Evolutionary conservation across 1,284 basidiomycete species (phyloP).

Genomic region (Trichosporon asahii): DNA sequence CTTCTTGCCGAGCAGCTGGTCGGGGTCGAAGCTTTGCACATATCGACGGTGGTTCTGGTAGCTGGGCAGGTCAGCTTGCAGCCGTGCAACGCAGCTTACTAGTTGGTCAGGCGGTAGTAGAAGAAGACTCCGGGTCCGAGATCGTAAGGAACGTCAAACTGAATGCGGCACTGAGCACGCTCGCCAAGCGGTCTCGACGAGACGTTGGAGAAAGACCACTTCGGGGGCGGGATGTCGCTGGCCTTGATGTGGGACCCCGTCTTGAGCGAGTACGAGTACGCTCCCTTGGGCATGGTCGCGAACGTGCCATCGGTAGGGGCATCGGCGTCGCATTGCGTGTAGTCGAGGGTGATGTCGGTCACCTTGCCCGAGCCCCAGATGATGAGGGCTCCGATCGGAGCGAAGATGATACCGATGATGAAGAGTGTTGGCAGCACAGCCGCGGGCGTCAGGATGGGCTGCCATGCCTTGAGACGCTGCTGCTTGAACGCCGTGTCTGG

Average conservation of each 20-base stretch:
- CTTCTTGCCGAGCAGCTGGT: slow-evolving; percentile 76
- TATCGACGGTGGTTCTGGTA: slow-evolving; percentile 99
- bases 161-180: slow-evolving; percentile 66
- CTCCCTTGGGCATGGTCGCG: slow-evolving; percentile 60
- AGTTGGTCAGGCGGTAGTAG: slow-evolving; percentile 96
- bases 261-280: slow-evolving; percentile 55
- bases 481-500: slow-evolving; percentile 97
- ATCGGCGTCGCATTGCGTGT: slow-evolving; percentile 78
- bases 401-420: slow-evolving; percentile 89
- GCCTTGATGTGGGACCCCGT: slow-evolving; percentile 59
- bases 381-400: slow-evolving; percentile 89
- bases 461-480: slow-evolving; percentile 99
- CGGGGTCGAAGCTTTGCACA: slow-evolving; percentile 82
- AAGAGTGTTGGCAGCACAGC: slow-evolving; percentile 96
- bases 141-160: slow-evolving; percentile 77
- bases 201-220: slow-evolving; percentile 62
- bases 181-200: slow-evolving; percentile 54
- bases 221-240: slow-evolving; percentile 56
- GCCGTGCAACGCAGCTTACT: slow-evolving; percentile 45
- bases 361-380: slow-evolving; percentile 85
- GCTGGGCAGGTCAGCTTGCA: slow-evolving; percentile 27
- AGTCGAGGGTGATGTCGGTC: slow-evolving; percentile 91
- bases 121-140: slow-evolving; percentile 75
- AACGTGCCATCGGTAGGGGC: slow-evolving; percentile 59
- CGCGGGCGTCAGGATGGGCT: slow-evolving; percentile 96